Percentiles rank a stretch among this genome's conserved stretches.
Conservation (phyloP, 495 filamentous ascomycete species). For the Aspergillus wentii region DNA sequence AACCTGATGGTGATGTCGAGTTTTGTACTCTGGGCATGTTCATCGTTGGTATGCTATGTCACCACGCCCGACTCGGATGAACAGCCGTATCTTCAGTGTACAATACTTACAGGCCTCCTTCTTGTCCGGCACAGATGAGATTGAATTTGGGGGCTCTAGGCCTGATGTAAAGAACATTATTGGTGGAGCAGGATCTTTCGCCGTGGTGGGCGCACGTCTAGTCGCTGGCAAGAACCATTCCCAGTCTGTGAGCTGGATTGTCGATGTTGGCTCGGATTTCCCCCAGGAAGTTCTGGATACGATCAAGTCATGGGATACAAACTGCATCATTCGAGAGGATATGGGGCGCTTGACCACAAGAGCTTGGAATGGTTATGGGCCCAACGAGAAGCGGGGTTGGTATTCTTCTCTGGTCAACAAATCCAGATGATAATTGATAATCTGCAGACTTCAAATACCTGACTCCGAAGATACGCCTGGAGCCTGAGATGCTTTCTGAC, state of each 20-base stretch:
- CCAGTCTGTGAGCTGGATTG: slow-evolving; percentile 76
- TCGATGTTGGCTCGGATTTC: slow-evolving; percentile 87
- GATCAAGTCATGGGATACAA: slow-evolving; percentile 69
- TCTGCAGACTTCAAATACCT: slow-evolving; percentile 74
- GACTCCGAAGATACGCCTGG: slow-evolving; percentile 79
- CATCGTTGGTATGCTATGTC: slow-evolving; percentile 68
- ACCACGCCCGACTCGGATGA: neutral
- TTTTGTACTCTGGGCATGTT: slow-evolving; percentile 95
- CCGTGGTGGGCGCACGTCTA: slow-evolving; percentile 81
- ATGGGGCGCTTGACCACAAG: slow-evolving; percentile 72
- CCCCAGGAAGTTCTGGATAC: slow-evolving; percentile 55
- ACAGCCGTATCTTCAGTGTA: slow-evolving; percentile 1
- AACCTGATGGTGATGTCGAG: slow-evolving; percentile 43
- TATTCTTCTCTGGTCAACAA: neutral
- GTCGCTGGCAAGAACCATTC: slow-evolving; percentile 52
- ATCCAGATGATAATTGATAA: slow-evolving; percentile 24
- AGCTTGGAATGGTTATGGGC: slow-evolving; percentile 84
- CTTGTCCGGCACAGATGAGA: slow-evolving; percentile 64
- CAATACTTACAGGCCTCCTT: slow-evolving; percentile 20
- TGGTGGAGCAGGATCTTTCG: slow-evolving; percentile 83
- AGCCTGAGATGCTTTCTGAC: slow-evolving; percentile 51
- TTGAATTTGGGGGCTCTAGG: slow-evolving; percentile 59
- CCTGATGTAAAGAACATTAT: slow-evolving; percentile 65
- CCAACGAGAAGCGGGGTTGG: slow-evolving; percentile 51
- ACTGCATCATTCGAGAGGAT: slow-evolving; percentile 61